These are phyloP conservation scores for Pezicula rhizophila DNA, from an alignment of 2,329 filamentous ascomycete species.

Conservation along the genomic window DNA sequence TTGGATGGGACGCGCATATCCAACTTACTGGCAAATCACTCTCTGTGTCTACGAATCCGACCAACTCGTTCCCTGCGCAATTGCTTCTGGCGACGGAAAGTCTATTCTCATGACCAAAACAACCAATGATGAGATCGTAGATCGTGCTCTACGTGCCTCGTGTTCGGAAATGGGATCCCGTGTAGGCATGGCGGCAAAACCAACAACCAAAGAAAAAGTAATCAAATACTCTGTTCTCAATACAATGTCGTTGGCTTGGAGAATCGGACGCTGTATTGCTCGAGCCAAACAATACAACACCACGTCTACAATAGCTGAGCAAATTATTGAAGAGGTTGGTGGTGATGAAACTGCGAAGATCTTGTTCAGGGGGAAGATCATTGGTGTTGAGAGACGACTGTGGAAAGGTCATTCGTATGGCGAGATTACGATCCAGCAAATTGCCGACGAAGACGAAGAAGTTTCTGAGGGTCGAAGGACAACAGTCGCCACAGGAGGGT, in stretches of 20 bases:
- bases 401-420: constrained; percentile 54
- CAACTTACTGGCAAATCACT: constrained; percentile 39
- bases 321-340: constrained; percentile 52
- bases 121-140: constrained; percentile 35
- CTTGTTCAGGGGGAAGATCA: constrained; percentile 59
- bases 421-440: constrained; percentile 49
- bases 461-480: constrained; percentile 16
- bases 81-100: constrained; percentile 39
- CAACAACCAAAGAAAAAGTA: constrained; percentile 32
- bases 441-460: constrained; percentile 32
- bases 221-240: constrained; percentile 32
- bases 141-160: constrained; percentile 34
- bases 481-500: constrained; percentile 33
- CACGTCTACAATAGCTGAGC: constrained; percentile 48
- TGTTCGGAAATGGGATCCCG: constrained; percentile 35
- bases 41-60: constrained; percentile 34
- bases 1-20: constrained; percentile 40
- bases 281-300: constrained; percentile 41
- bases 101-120: constrained; percentile 37
- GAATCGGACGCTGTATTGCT: constrained; percentile 52
- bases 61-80: constrained; percentile 36
- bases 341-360: constrained; percentile 46
- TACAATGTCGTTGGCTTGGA: constrained; percentile 37
- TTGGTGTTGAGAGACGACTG: constrained; percentile 50
- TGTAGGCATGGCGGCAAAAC: constrained; percentile 34